These are phyloP conservation scores for Globisporangium mamillatum DNA, from an alignment of 352 stramenopile genomes.

Conservation along the genomic window DNA sequence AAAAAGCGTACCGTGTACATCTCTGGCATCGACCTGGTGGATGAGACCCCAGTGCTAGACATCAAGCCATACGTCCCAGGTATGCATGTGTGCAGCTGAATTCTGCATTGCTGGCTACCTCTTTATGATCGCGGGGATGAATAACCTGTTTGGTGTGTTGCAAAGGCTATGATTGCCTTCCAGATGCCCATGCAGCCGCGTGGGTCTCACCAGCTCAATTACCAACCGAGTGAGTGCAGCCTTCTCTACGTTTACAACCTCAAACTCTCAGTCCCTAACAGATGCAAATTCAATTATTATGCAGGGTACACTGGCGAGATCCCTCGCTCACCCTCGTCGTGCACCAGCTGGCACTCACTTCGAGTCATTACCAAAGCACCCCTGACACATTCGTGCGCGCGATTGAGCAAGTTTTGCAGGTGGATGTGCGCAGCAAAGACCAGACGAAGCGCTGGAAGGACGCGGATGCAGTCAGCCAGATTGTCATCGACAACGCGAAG, in stretches of 20 bases:
- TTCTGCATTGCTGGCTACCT: too few species aligned
- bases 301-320: conserved; percentile 50
- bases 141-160: background rate
- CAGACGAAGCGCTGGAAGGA: conserved; percentile 53
- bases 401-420: conserved; percentile 65
- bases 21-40: conserved; percentile 90
- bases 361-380: conserved; percentile 39
- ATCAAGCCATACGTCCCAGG: conserved; percentile 97
- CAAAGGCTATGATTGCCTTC: conserved; percentile 51
- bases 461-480: conserved; percentile 31
- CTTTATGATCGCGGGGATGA: too few species aligned
- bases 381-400: conserved; percentile 32
- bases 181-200: conserved; percentile 32
- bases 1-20: conserved; percentile 65
- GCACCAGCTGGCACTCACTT: conserved; percentile 33
- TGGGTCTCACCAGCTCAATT: conserved; percentile 45
- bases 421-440: conserved; percentile 76
- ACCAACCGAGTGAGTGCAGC: conserved; percentile 31
- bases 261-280: background rate
- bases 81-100: conserved; percentile 16
- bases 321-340: conserved; percentile 23
- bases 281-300: background rate
- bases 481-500: conserved; percentile 57
- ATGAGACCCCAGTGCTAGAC: conserved; percentile 97
- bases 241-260: background rate